phyloP scores from a whole-genome alignment of 2,329 filamentous ascomycete genomes.

The Colletotrichum chlorophyti region DNA sequence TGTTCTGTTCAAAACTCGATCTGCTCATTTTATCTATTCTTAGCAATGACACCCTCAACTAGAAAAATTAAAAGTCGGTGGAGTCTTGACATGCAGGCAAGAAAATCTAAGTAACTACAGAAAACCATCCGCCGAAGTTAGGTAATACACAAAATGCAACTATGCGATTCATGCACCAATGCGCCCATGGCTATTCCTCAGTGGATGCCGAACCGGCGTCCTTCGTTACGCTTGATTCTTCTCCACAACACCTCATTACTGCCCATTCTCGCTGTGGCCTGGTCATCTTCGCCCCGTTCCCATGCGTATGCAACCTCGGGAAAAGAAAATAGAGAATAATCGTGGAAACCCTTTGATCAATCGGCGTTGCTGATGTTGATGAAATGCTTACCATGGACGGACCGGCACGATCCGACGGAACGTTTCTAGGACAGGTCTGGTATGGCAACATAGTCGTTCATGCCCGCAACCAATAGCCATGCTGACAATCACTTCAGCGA shows the following conservation, averaged over 20 bases:
- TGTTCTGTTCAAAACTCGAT: too few relatives aligned
- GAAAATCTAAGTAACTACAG: too few relatives aligned
- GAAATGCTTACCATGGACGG: neutral
- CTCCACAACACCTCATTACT: neutral
- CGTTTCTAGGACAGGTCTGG: conserved; percentile 20
- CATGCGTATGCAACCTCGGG: too few relatives aligned
- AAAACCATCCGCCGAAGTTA: too few relatives aligned
- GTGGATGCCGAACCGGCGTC: neutral
- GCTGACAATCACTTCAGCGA: conserved; percentile 7
- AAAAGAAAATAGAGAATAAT: too few relatives aligned
- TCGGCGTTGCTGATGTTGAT: too few relatives aligned
- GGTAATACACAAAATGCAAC: neutral
- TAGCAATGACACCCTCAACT: too few relatives aligned
- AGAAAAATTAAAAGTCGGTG: too few relatives aligned
- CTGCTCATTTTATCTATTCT: too few relatives aligned
- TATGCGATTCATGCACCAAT: conserved; percentile 11
- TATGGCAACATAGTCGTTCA: neutral
- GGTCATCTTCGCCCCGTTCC: neutral
- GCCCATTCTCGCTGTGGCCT: too few relatives aligned
- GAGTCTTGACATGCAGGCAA: too few relatives aligned
- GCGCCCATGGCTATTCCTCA: neutral
- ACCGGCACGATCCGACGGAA: neutral
- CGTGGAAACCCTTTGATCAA: too few relatives aligned
- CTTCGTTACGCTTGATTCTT: neutral
- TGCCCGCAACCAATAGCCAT: neutral